A percentile compares a stretch with the other conserved stretches of the same genome.
Evolutionary conservation across 2,329 filamentous ascomycete genomes (phyloP).

Genomic region (Pestalotiopsis sp.): DNA sequence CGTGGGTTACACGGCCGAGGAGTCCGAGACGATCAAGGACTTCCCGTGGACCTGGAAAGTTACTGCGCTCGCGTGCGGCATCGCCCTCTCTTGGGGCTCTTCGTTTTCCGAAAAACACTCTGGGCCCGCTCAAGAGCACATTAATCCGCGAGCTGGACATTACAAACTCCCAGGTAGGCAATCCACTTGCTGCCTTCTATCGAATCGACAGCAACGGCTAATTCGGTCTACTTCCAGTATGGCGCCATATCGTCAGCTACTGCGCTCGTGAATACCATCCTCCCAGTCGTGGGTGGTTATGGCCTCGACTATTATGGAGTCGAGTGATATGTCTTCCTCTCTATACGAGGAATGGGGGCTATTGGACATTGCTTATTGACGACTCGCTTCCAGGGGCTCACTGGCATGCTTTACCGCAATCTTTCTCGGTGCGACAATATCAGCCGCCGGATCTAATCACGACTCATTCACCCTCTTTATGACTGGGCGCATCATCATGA

Average conservation of each 20-base stretch:
- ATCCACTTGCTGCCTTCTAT: background rate
- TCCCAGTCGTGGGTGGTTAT: constrained; percentile 27
- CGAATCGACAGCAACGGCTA: background rate
- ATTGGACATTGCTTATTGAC: background rate
- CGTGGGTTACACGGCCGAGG: background rate
- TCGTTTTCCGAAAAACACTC: constrained; percentile 25
- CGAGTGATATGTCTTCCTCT: constrained; percentile 18
- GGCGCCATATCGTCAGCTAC: constrained; percentile 24
- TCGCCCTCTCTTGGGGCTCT: constrained; percentile 25
- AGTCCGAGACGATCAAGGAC: constrained; percentile 15
- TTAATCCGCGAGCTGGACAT: constrained; percentile 21
- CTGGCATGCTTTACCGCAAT: constrained; percentile 22
- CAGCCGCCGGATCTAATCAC: constrained; percentile 22
- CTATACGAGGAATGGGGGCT: background rate
- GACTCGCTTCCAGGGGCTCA: constrained; percentile 18
- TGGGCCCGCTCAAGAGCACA: constrained; percentile 25
- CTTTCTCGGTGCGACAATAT: constrained; percentile 24
- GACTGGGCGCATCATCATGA: constrained; percentile 25
- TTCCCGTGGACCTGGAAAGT: constrained; percentile 25
- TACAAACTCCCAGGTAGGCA: constrained; percentile 18
- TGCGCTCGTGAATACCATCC: constrained; percentile 24
- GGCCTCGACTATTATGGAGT: constrained; percentile 26
- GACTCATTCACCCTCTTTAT: constrained; percentile 22
- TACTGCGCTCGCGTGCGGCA: constrained; percentile 20
- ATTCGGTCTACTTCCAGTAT: constrained; percentile 15